Base-by-base conservation (phyloP, 306 rosid species). In the Gastrolobium villosum region DNA sequence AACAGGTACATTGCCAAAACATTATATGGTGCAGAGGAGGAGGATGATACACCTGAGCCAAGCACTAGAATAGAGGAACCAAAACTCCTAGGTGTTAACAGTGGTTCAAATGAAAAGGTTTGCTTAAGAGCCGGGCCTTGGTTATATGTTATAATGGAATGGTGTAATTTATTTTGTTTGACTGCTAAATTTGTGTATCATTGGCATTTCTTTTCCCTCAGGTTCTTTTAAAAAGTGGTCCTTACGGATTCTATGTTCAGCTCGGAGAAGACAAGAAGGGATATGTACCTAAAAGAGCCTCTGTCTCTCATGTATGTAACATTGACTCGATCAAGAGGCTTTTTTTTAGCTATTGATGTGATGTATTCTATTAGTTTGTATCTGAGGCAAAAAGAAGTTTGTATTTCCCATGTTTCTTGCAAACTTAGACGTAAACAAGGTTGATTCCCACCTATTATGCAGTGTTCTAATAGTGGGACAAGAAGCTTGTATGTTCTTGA, bases 191-290 rank as follows among this genome's bases (percentile, higher is more conserved):
- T 61, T 78, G 65, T 79, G 37, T 68, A 69, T 67, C 43, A 78
- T 45, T 80, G 37, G 61, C 61, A 14, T 15, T 72, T 3, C 57
- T 56, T 52, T 72, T 62, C 73, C 57, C 46, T 79, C 90, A 95
- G 99, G 76, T 96, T 87, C 88, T 93, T 81, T 81, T 96, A 83
- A 96, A 96, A 88, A 75, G 50, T 34, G 99, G 99, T 71, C 98
- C 99, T 45, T 93, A 87, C 64, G 99, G 99, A 72, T 83, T 68
- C 45, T 96, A 96, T 79, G 91, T 96, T 69, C 99, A 96, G 81
- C 98, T 91, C 41, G 98, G 99, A 62, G 98, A 93, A 83, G 99
- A 96, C 82, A 87, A 83, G 86, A 96, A 90, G 80, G 93, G 89
- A 52, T 84, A 77, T 81, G 9, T 66, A 50, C 99, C 99, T 32